Evolutionary conservation across 2,329 filamentous ascomycete species (phyloP).

Genomic region (Neonectria magnoliae): DNA sequence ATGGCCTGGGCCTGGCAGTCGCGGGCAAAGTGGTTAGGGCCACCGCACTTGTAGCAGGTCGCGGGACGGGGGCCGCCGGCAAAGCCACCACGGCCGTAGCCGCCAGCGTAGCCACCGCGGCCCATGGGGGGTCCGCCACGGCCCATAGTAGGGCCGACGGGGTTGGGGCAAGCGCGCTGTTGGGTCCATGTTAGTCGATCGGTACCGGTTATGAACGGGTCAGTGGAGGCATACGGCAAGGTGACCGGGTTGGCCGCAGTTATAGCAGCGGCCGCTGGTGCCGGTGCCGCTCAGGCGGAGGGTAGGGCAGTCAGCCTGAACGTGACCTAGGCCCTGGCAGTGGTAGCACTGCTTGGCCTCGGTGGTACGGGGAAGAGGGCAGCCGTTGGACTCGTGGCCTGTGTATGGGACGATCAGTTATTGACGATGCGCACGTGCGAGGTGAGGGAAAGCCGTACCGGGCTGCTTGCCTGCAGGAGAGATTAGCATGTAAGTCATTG

Average conservation of each 20-base stretch:
- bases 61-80: conserved; percentile 74
- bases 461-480: conserved; percentile 77
- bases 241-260: conserved; percentile 92
- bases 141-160: conserved; percentile 68
- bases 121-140: conserved; percentile 70
- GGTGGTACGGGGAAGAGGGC: conserved; percentile 94
- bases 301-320: conserved; percentile 98
- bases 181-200: conserved; percentile 26
- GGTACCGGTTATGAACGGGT: neutral
- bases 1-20: conserved; percentile 98
- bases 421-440: neutral
- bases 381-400: conserved; percentile 97
- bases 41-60: conserved; percentile 79
- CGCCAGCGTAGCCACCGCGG: conserved; percentile 74
- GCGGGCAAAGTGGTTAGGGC: conserved; percentile 97
- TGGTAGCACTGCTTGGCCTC: conserved; percentile 99
- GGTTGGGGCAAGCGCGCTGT: conserved; percentile 84
- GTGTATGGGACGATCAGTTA: conserved; percentile 18
- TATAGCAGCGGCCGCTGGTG: conserved; percentile 92
- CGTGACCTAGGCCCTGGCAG: conserved; percentile 97
- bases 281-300: conserved; percentile 87
- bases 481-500: conserved; percentile 25
- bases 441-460: conserved; percentile 54
- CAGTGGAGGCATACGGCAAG: conserved; percentile 73
- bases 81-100: conserved; percentile 79